phyloP scores from a whole-genome alignment of 1,284 basidiomycete species.

The Boletus hoseneyae region DNA sequence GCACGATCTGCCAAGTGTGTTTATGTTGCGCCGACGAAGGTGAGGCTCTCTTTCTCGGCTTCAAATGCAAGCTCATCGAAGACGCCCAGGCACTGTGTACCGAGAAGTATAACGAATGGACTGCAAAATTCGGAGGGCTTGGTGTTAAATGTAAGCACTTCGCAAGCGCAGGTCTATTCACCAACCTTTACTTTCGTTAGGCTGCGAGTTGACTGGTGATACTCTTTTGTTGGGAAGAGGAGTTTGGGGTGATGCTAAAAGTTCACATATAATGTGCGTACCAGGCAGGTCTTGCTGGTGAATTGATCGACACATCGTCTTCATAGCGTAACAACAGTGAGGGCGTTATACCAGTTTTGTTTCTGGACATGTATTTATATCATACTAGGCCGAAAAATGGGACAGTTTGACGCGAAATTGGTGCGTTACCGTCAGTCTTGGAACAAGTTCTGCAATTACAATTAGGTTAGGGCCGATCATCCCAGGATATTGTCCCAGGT shows the following conservation, averaged over 20 bases:
- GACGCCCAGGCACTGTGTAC: conserved; percentile 74
- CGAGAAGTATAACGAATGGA: conserved; percentile 86
- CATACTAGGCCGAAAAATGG: conserved; percentile 85
- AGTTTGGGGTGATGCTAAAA: conserved; percentile 69
- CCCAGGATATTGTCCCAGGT: conserved; percentile 64
- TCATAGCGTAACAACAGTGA: conserved; percentile 71
- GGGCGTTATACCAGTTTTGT: conserved; percentile 8
- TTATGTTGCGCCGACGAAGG: conserved; percentile 95
- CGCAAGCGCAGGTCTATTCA: not conserved
- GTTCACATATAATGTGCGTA: conserved; percentile 71
- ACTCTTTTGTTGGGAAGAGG: conserved; percentile 61
- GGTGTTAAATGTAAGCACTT: conserved; percentile 64
- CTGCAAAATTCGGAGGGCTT: conserved; percentile 68
- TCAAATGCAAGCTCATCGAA: not conserved
- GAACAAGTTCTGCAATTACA: conserved; percentile 11
- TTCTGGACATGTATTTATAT: conserved; percentile 7
- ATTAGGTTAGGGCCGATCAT: conserved; percentile 55
- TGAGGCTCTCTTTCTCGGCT: conserved; percentile 25
- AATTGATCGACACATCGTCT: conserved; percentile 5
- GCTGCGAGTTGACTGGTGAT: conserved; percentile 91
- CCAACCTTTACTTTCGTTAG: conserved; percentile 37
- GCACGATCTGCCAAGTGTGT: conserved; percentile 64
- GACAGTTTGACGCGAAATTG: conserved; percentile 86
- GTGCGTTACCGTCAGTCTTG: conserved; percentile 40
- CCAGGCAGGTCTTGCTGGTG: conserved; percentile 5